Evolutionary conservation across 768 basidiomycete genomes (phyloP).

Genomic region (Kwoniella europaea): DNA sequence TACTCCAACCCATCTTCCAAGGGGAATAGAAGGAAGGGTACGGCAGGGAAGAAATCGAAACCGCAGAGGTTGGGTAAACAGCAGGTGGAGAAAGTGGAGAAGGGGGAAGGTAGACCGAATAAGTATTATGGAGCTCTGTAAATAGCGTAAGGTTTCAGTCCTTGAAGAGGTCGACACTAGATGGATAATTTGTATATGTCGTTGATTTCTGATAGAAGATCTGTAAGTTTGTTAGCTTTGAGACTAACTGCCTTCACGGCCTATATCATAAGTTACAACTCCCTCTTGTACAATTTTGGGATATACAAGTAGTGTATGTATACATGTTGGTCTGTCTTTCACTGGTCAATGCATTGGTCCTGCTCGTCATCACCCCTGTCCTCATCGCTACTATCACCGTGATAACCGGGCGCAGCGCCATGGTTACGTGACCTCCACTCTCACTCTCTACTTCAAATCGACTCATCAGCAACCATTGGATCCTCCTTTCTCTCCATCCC

Average conservation of each 20-base stretch:
- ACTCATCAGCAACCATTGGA: background rate
- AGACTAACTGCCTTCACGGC: too few relatives aligned
- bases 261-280: too few relatives aligned
- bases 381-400: background rate
- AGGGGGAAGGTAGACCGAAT: background rate
- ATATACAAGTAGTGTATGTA: background rate
- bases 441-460: background rate
- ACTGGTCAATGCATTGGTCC: too few relatives aligned
- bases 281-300: background rate
- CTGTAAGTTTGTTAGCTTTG: background rate
- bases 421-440: constrained; percentile 16
- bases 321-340: background rate
- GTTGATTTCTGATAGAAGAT: background rate
- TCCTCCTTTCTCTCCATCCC: background rate
- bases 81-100: background rate
- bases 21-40: background rate
- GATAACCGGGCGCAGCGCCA: constrained; percentile 3
- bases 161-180: background rate
- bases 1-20: constrained; percentile 4
- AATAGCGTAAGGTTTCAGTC: background rate
- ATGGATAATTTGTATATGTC: background rate
- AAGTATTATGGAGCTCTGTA: background rate
- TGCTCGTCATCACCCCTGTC: background rate
- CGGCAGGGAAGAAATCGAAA: background rate
- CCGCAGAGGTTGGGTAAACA: constrained; percentile 11